phyloP scores from a whole-genome alignment of 768 basidiomycete species.

The Psilocybe sp. region DNA sequence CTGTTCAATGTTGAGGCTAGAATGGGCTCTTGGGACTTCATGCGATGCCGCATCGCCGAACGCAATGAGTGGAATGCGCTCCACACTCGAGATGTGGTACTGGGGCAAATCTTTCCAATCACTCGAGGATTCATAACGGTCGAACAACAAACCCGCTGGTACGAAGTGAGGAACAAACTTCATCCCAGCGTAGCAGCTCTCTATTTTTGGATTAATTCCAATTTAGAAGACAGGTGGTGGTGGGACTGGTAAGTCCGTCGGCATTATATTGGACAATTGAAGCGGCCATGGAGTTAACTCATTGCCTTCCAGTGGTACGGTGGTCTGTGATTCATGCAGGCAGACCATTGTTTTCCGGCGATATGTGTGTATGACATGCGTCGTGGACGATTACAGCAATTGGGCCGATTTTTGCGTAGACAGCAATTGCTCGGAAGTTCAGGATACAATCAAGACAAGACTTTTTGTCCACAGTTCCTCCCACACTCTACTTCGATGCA shows the following conservation, averaged over 20 bases:
- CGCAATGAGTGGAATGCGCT: conserved; percentile 6
- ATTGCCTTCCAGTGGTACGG: not conserved
- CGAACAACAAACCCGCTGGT: not conserved
- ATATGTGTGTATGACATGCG: conserved; percentile 13
- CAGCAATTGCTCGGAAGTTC: conserved; percentile 6
- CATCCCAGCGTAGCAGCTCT: not conserved
- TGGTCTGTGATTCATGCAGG: conserved; percentile 8
- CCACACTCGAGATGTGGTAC: not conserved
- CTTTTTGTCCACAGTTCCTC: conserved; percentile 5
- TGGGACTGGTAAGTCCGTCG: not conserved
- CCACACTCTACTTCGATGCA: conserved; percentile 10
- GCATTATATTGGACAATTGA: not conserved
- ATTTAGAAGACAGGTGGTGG: not conserved
- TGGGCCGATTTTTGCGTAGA: conserved; percentile 10
- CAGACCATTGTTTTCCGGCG: conserved; percentile 3
- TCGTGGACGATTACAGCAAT: conserved; percentile 3
- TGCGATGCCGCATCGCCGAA: not conserved
- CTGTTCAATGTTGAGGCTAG: not conserved
- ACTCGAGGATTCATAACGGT: not conserved
- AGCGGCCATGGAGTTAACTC: not conserved
- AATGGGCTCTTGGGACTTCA: conserved; percentile 2
- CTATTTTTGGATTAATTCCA: not conserved
- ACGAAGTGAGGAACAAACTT: not conserved
- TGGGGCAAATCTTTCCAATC: too few species aligned
- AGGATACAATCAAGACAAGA: not conserved